Conservation (phyloP, 768 basidiomycete species). For the Mycena chlorophos region DNA sequence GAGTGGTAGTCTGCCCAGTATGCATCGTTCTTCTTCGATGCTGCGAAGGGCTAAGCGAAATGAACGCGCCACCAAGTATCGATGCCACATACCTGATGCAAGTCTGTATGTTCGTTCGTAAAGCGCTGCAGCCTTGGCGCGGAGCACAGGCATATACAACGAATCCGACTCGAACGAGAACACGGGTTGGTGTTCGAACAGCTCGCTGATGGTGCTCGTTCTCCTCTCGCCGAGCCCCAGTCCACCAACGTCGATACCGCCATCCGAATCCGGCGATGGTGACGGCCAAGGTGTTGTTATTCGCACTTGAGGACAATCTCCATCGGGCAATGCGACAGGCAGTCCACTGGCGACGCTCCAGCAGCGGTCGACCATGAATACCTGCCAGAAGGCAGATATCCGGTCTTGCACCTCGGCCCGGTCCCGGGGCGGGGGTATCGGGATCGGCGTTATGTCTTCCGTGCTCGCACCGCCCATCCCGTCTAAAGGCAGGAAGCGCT, state of each 20-base stretch:
- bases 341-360: conserved; percentile 59
- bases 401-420: conserved; percentile 46
- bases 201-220: conserved; percentile 16
- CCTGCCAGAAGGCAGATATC: conserved; percentile 60
- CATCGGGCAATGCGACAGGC: conserved; percentile 53
- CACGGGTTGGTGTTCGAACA: conserved; percentile 18
- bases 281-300: conserved; percentile 57
- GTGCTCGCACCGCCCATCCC: conserved; percentile 13
- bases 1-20: conserved; percentile 43
- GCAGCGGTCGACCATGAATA: conserved; percentile 60
- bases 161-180: conserved; percentile 24
- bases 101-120: conserved; percentile 55
- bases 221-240: conserved; percentile 5
- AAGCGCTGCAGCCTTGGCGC: conserved; percentile 51
- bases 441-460: conserved; percentile 26
- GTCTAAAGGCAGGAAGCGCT: conserved; percentile 25
- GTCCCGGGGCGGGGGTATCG: conserved; percentile 38
- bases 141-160: conserved; percentile 40
- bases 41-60: conserved; percentile 21
- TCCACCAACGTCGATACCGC: background rate
- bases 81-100: conserved; percentile 34
- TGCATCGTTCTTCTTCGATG: conserved; percentile 29
- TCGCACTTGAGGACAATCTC: conserved; percentile 44
- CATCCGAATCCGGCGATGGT: conserved; percentile 28
- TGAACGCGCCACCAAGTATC: conserved; percentile 4